Evolutionary conservation across 2,329 filamentous ascomycete species (phyloP).

Genomic region (Aureobasidium sp.): DNA sequence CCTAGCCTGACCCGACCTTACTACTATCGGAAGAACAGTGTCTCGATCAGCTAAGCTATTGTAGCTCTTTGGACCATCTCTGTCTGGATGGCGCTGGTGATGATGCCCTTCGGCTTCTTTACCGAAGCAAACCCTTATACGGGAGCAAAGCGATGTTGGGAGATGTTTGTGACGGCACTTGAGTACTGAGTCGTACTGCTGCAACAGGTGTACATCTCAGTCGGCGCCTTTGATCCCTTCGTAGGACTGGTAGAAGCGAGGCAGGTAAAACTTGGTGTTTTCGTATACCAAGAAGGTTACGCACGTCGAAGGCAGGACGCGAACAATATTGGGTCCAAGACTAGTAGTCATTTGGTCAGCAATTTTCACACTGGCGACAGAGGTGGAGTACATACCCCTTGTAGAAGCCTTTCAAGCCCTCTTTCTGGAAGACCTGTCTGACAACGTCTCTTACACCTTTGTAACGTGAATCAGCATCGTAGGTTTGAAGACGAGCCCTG

Average conservation of each 20-base stretch:
- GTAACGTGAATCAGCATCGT: slow-evolving; percentile 68
- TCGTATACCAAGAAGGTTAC: slow-evolving; percentile 97
- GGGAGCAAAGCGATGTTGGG: not conserved
- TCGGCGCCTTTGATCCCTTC: not conserved
- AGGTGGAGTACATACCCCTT: slow-evolving; percentile 48
- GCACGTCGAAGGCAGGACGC: slow-evolving; percentile 90
- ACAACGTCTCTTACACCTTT: slow-evolving; percentile 64
- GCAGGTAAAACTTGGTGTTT: slow-evolving; percentile 70
- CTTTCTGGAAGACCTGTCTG: slow-evolving; percentile 63
- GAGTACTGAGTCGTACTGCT: not conserved
- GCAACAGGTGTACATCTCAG: not conserved
- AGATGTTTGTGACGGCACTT: not conserved
- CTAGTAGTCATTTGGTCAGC: slow-evolving; percentile 14
- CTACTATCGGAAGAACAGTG: not conserved
- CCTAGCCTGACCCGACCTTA: not conserved
- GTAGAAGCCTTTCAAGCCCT: slow-evolving; percentile 80
- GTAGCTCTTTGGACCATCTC: not conserved
- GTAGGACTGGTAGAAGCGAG: slow-evolving; percentile 25
- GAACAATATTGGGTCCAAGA: slow-evolving; percentile 71
- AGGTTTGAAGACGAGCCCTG: slow-evolving; percentile 78
- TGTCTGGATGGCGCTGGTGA: not conserved
- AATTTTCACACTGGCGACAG: not conserved
- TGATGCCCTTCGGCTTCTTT: not conserved
- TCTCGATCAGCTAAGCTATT: not conserved
- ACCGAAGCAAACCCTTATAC: not conserved